These are phyloP conservation scores for Podospora sp. DNA, from an alignment of 495 filamentous ascomycete species.

Conservation along the genomic window DNA sequence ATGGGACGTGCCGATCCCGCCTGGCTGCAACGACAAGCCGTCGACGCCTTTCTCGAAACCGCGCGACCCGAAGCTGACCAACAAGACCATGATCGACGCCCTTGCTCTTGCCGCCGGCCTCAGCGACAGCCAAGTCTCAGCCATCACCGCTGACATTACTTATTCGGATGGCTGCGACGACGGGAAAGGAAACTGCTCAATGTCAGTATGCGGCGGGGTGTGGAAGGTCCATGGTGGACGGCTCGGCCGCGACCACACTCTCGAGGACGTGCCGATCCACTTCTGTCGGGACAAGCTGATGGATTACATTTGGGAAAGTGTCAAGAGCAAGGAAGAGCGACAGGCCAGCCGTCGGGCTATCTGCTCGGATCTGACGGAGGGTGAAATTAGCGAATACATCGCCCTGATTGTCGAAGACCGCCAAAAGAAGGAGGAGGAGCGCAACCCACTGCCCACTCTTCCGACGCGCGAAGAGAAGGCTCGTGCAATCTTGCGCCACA, in stretches of 20 bases:
- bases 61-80: neutral
- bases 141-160: neutral
- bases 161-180: slow-evolving; percentile 1
- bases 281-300: slow-evolving; percentile 1
- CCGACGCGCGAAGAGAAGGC: neutral
- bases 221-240: neutral
- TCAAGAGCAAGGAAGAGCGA: neutral
- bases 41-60: slow-evolving; percentile 4
- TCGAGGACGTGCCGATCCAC: neutral
- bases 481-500: neutral
- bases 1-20: neutral
- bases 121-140: neutral
- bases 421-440: neutral
- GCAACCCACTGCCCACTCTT: neutral
- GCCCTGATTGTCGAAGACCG: neutral
- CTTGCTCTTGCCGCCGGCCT: neutral
- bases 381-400: neutral
- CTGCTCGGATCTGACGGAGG: neutral
- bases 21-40: neutral
- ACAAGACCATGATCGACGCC: neutral
- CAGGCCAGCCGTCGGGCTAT: neutral
- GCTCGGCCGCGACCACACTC: slow-evolving; percentile 1
- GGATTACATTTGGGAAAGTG: neutral
- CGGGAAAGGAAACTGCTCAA: neutral
- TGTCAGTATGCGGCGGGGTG: neutral